phyloP scores from a whole-genome alignment of 371 early-diverging fungal genomes.

The Nematocida parisii region DNA sequence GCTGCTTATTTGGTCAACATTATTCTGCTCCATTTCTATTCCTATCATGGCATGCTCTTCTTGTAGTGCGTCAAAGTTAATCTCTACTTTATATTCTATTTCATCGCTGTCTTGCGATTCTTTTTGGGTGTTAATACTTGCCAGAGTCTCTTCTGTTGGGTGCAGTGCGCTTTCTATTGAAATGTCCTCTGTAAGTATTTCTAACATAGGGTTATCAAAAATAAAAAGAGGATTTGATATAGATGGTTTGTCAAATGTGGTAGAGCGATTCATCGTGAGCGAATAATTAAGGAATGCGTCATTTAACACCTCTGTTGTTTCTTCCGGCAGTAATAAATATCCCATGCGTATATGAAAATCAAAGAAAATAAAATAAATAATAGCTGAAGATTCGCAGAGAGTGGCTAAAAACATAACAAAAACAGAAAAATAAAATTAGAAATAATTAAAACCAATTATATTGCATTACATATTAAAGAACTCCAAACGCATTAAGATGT shows the following conservation, averaged over 20 bases:
- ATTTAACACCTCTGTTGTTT: not conserved
- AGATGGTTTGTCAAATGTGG: not conserved
- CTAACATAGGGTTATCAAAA: not conserved
- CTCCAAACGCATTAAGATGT: no score
- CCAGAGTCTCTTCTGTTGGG: not conserved
- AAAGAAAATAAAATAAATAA: conserved; percentile 7
- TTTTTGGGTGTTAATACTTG: not conserved
- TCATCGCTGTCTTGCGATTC: not conserved
- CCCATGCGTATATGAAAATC: conserved; percentile 17
- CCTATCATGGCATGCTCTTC: conserved; percentile 14
- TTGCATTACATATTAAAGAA: no score
- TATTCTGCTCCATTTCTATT: conserved; percentile 12
- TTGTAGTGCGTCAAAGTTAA: not conserved
- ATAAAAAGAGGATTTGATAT: conserved; percentile 5
- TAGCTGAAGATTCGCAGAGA: not conserved
- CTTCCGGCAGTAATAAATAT: conserved; percentile 17
- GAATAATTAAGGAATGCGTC: not conserved
- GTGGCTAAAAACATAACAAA: not conserved
- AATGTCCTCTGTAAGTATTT: conserved; percentile 1
- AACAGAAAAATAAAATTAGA: not conserved
- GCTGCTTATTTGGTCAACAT: not conserved
- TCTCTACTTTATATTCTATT: conserved; percentile 10
- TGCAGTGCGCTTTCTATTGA: conserved; percentile 7
- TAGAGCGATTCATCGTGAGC: not conserved
- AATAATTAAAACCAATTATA: no score